Base-by-base conservation (phyloP, 2,329 filamentous ascomycete species). In the Fusarium sp. region DNA sequence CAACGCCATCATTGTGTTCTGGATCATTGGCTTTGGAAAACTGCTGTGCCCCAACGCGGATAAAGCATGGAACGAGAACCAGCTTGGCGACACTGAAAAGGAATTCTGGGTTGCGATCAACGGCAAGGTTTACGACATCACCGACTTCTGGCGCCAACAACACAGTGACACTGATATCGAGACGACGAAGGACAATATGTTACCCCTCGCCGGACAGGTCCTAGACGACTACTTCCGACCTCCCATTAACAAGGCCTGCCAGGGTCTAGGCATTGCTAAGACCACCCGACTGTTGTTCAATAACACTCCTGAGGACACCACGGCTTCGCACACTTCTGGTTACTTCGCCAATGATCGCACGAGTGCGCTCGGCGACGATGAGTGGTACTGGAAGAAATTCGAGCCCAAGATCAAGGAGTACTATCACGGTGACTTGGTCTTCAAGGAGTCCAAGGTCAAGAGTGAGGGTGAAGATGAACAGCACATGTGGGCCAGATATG, bases 101-200 rank as follows among this genome's bases (percentile, higher is more conserved):
- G 92, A 97, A 77, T 98, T 91, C 78, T 99, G 88, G 83, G 95
- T 98, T 75, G 94, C 92, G 74, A 90, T 97, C 71, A 92, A 91
- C 61, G 96, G 96, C 67, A 90, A 90, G 43, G 95, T 98, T 34
- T 99, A 98, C 81, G 96, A 99, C 75, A 89, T 99, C 46, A 89
- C 91, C 56, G 93, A 95, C 60, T 99, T 97, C 79, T 98, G 92
- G 90, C 93, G 88, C 76, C 82, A 88, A 23, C 89, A 97, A 61
- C 96, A 99, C 83, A 95, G 94, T 77, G 94, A 97, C 76, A 90
- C 74, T 1, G 81, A 79, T 50, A 89, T 88, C 54, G 84, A 91
- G 62, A 91, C 90, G 0, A 87, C 85, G 1, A 84, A 82, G 5
- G 83, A 86, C 2, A 81, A 85, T 59, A 98, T 99, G 96, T 76